phyloP scores from a whole-genome alignment of 164 flowering plant species.

The Vitis vinifera region DNA sequence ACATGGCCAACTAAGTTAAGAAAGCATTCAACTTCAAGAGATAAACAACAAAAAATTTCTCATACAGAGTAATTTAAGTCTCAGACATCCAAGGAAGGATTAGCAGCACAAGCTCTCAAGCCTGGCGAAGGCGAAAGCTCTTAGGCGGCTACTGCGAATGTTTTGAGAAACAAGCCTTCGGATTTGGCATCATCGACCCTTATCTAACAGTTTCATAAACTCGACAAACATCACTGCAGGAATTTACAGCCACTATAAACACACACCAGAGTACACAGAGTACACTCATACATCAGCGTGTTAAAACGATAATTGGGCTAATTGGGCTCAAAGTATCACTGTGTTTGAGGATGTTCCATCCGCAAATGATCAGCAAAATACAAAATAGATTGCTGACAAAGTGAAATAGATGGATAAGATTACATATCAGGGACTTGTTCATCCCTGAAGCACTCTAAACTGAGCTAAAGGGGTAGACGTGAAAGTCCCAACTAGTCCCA shows the following conservation, averaged over 20 bases:
- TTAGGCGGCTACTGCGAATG: constrained; percentile 90
- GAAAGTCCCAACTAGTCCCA: not conserved
- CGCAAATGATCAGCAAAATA: constrained; percentile 5
- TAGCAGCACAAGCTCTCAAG: constrained; percentile 60
- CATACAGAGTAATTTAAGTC: constrained; percentile 1
- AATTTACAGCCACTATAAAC: no score
- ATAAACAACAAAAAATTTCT: not conserved
- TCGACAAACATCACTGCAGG: no score
- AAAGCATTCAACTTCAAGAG: no score
- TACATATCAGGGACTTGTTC: constrained; percentile 6
- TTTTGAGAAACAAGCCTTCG: constrained; percentile 42
- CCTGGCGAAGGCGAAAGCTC: constrained; percentile 73
- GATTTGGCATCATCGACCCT: constrained; percentile 9
- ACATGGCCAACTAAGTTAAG: no score
- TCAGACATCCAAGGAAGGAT: constrained; percentile 59
- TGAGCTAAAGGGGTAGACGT: constrained; percentile 1
- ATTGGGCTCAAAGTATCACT: no score
- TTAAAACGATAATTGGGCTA: no score
- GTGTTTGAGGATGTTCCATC: not conserved
- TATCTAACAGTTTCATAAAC: no score
- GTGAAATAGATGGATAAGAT: constrained; percentile 1
- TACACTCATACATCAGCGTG: no score
- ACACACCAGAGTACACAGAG: no score
- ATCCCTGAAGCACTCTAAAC: not conserved
- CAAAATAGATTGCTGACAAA: not conserved